Percentiles rank a stretch among this genome's conserved stretches.
Conservation (phyloP, 1,284 basidiomycete species). For the Singerocomus inundabilis region DNA sequence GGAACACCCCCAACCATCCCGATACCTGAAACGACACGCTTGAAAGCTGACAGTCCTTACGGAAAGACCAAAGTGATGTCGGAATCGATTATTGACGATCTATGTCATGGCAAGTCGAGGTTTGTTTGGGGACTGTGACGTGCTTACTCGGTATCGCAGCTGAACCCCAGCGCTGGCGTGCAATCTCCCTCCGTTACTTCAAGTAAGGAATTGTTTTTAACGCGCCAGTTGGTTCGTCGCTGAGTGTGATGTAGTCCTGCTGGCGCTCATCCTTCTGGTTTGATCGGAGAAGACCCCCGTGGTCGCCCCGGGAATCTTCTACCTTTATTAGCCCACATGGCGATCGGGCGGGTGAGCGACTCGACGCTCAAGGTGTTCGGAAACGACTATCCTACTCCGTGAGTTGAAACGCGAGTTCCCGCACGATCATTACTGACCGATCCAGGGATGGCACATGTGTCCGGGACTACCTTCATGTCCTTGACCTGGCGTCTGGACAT, state of each 20-base stretch:
- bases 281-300: conserved; percentile 94
- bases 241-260: conserved; percentile 65
- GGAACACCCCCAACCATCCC: conserved; percentile 91
- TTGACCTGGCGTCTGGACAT: conserved; percentile 94
- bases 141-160: conserved; percentile 41
- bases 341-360: conserved; percentile 85
- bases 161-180: conserved; percentile 72
- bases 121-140: conserved; percentile 1
- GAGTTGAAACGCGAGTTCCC: conserved; percentile 28
- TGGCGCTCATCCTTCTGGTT: conserved; percentile 93
- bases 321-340: conserved; percentile 94
- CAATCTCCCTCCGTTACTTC: conserved; percentile 92
- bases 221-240: background rate
- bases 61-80: conserved; percentile 95
- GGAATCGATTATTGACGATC: conserved; percentile 88
- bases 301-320: conserved; percentile 96
- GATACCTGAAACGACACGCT: conserved; percentile 89
- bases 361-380: conserved; percentile 90
- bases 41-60: conserved; percentile 91
- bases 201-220: conserved; percentile 58
- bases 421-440: conserved; percentile 9
- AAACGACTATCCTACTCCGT: conserved; percentile 96
- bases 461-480: conserved; percentile 96
- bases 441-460: conserved; percentile 91
- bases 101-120: conserved; percentile 67